Evolutionary conservation across 805 yeast genomes (phyloP).

Genomic region (Candida stauntonica): DNA sequence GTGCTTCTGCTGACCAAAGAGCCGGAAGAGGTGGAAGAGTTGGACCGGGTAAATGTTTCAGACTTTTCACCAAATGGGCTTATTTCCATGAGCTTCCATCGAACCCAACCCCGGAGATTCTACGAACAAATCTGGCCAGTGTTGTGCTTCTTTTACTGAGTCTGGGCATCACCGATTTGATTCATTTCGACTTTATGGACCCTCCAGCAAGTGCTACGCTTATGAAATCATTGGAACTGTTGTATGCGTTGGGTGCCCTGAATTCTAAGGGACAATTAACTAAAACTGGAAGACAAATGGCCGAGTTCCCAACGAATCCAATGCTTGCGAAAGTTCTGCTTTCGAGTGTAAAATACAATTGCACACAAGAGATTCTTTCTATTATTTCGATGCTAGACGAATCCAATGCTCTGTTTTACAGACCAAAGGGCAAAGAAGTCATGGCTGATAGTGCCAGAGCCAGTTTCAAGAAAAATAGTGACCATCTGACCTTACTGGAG

Average conservation of each 20-base stretch:
- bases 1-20: conserved; percentile 94
- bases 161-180: conserved; percentile 76
- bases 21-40: conserved; percentile 99
- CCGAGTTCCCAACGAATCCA: conserved; percentile 90
- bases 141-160: conserved; percentile 75
- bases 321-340: conserved; percentile 76
- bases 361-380: conserved; percentile 64
- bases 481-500: conserved; percentile 71
- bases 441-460: conserved; percentile 63
- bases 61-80: conserved; percentile 82
- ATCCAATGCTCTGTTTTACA: conserved; percentile 60
- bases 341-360: conserved; percentile 53
- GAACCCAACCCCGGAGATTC: conserved; percentile 88
- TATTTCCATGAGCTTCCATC: conserved; percentile 71
- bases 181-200: conserved; percentile 87
- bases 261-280: conserved; percentile 78
- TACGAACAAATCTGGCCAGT: conserved; percentile 73
- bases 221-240: conserved; percentile 68
- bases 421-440: conserved; percentile 64
- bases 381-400: conserved; percentile 84
- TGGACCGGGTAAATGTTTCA: conserved; percentile 91
- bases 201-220: conserved; percentile 75
- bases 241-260: conserved; percentile 86
- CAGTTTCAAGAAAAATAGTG: conserved; percentile 54
- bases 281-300: conserved; percentile 74